Evolutionary conservation across 805 yeast genomes (phyloP), one percentile per base, ranked within the genome.

Genomic region (Cyberlindnera maritima): DNA sequence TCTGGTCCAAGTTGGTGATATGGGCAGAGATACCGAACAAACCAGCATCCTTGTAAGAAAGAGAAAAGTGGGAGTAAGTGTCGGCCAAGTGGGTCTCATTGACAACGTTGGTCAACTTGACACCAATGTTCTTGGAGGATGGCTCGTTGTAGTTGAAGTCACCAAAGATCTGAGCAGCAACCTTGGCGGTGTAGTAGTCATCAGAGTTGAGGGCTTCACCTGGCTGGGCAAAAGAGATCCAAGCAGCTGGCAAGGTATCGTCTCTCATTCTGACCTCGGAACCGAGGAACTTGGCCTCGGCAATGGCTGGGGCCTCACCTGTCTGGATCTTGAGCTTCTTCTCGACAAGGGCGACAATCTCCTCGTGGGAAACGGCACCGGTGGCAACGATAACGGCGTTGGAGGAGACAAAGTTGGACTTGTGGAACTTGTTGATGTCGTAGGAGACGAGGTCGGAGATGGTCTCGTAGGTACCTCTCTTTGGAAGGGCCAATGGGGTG

Each of bases 201-300:
- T 83, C 80, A 47, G 91, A 81, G 51, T 63, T 62, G 41, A 75
- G 51, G 37, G 83, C 72, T 69, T 85, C 91, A 72, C 89, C 88
- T 62, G 79, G 75, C 46, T 77, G 92, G 48, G 90, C 89, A 60
- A 87, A 75, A 46, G 90, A 69, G 60, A 85, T 76, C 76, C 85
- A 84, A 47, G 92, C 94, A 65, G 80, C 78, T 64, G 92, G 88
- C 62, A 84, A 66, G 59, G 89, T 87, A 70, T 87, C 96, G 65
- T 87, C 96, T 81, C 96, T 84, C 73, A 85, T 72, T 79, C 91
- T 82, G 56, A 85, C 83, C 66, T 87, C 95, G 39, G 94, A 85
- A 66, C 96, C 96, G 66, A 87, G 76, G 79, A 86, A 87, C 46
- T 80, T 65, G 51, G 87, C 79, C 46, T 79, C 72, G 56, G 75